These are phyloP conservation scores for Hymenoscyphus albidus DNA, from an alignment of 2,329 filamentous ascomycete genomes.

Conservation along the genomic window DNA sequence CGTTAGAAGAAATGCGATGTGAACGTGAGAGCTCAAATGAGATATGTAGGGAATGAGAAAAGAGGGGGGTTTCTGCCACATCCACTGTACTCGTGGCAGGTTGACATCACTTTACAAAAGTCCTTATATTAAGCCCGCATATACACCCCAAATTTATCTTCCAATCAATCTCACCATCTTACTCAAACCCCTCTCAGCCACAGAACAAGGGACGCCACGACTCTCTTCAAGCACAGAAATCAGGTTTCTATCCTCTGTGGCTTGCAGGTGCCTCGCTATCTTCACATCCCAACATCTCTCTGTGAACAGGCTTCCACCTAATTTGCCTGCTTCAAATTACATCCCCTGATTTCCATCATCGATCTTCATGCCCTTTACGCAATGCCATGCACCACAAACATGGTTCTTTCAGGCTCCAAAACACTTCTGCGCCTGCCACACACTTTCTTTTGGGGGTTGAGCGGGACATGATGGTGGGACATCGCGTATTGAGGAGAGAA, in stretches of 20 bases:
- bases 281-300: not conserved
- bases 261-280: not conserved
- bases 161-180: not conserved
- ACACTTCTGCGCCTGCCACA: not conserved
- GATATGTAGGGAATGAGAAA: too few relatives aligned
- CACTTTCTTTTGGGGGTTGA: not conserved
- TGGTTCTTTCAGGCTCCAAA: not conserved
- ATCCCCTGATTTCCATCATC: not conserved
- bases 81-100: too few relatives aligned
- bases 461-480: not conserved
- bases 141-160: not conserved
- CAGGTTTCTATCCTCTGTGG: not conserved
- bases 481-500: not conserved
- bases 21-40: too few relatives aligned
- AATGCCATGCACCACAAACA: not conserved
- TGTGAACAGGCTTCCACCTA: not conserved
- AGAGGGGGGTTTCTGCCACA: too few relatives aligned
- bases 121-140: too few relatives aligned
- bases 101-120: too few relatives aligned
- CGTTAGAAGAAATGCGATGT: too few relatives aligned
- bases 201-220: not conserved
- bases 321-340: not conserved
- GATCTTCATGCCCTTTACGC: not conserved
- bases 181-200: not conserved
- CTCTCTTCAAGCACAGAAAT: not conserved